Conservation (phyloP, 805 yeast genomes). For the Candida arabinofermentans region DNA sequence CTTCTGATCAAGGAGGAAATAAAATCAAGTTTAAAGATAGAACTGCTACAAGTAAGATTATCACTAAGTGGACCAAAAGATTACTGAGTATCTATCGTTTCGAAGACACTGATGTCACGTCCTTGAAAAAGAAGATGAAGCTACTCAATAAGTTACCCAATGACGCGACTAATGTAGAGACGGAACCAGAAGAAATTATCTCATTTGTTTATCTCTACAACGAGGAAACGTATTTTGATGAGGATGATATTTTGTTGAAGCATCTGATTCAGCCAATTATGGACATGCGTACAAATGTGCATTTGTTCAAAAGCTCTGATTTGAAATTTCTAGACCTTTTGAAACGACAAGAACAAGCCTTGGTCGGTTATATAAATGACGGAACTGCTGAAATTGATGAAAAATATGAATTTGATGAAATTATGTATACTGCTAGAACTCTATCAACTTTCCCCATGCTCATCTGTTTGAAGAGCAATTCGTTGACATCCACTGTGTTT, state of each 20-base stretch:
- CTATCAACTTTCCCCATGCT: constrained; percentile 61
- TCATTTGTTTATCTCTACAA: constrained; percentile 55
- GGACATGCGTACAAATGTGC: constrained; percentile 50
- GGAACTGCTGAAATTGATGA: constrained; percentile 15
- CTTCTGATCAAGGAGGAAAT: constrained; percentile 49
- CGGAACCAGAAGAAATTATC: constrained; percentile 38
- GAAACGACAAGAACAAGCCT: constrained; percentile 36
- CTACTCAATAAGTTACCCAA: constrained; percentile 7
- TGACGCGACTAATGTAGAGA: constrained; percentile 14
- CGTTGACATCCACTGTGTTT: constrained; percentile 46
- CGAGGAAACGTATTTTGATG: constrained; percentile 45
- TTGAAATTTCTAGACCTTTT: constrained; percentile 35
- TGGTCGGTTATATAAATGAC: constrained; percentile 42
- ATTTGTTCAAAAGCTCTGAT: constrained; percentile 51
- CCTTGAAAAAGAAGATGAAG: constrained; percentile 21
- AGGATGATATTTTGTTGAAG: constrained; percentile 60
- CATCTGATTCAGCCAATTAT: constrained; percentile 59
- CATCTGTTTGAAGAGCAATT: constrained; percentile 54
- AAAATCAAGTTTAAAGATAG: constrained; percentile 38
- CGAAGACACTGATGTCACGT: constrained; percentile 25
- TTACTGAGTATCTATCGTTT: constrained; percentile 43
- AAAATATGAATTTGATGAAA: constrained; percentile 37
- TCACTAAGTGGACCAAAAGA: constrained; percentile 44
- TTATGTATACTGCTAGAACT: constrained; percentile 46
- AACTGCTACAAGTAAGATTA: constrained; percentile 22